Evolutionary conservation across 2,329 filamentous ascomycete species (phyloP).

Genomic region (Rhinocladiella similis): DNA sequence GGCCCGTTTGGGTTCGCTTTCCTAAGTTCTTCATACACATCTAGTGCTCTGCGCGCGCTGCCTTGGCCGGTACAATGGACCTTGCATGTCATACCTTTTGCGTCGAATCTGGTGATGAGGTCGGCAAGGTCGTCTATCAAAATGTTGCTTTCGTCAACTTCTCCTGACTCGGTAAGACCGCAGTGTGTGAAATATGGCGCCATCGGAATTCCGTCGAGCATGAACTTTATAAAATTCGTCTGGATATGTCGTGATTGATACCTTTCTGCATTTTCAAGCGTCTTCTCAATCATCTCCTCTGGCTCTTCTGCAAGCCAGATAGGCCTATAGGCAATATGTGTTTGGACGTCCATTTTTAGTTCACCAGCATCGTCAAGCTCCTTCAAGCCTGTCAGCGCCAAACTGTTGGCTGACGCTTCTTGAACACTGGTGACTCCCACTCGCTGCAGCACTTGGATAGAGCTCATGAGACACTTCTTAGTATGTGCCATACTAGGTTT

Average conservation of each 20-base stretch:
- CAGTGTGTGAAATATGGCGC: slow-evolving; percentile 34
- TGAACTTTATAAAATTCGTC: slow-evolving; percentile 38
- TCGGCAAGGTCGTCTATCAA: slow-evolving; percentile 12
- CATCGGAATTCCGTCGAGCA: slow-evolving; percentile 37
- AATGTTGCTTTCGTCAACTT: slow-evolving; percentile 12
- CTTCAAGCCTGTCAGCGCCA: slow-evolving; percentile 30
- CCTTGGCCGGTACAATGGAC: slow-evolving; percentile 15
- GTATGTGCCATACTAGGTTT: slow-evolving; percentile 28
- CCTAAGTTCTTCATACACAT: slow-evolving; percentile 11
- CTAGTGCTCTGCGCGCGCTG: slow-evolving; percentile 8
- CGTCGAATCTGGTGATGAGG: slow-evolving; percentile 7
- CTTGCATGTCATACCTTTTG: slow-evolving; percentile 14
- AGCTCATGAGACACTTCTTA: slow-evolving; percentile 30
- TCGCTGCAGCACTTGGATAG: slow-evolving; percentile 29
- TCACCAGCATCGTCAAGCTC: slow-evolving; percentile 32
- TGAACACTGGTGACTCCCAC: slow-evolving; percentile 36
- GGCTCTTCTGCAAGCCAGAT: slow-evolving; percentile 30
- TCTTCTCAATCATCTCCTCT: slow-evolving; percentile 21
- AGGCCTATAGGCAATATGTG: slow-evolving; percentile 31
- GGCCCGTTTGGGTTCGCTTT: slow-evolving; percentile 6
- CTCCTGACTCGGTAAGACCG: slow-evolving; percentile 5
- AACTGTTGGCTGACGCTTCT: slow-evolving; percentile 34
- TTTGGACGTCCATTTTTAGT: slow-evolving; percentile 31
- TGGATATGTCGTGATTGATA: slow-evolving; percentile 33
- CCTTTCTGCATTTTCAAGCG: slow-evolving; percentile 30